Percentiles rank a stretch among this genome's conserved stretches.
phyloP scores from a whole-genome alignment of 768 basidiomycete species.

The Termitomyces sp. region DNA sequence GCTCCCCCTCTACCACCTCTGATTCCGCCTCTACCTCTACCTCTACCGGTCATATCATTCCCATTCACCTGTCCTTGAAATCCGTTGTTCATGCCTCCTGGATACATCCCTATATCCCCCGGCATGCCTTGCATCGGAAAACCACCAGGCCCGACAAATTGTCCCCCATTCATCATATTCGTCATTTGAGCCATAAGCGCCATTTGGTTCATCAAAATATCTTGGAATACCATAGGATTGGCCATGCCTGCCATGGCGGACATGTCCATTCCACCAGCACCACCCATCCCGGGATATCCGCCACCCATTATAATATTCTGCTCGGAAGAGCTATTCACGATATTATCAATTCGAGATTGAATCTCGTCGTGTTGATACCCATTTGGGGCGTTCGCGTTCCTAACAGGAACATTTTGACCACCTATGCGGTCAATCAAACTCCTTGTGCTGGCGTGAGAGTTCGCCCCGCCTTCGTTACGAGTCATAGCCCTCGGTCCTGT shows the following conservation, averaged over 20 bases:
- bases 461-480: slow-evolving; percentile 28
- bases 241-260: slow-evolving; percentile 49
- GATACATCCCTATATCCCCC: slow-evolving; percentile 48
- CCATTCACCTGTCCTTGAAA: slow-evolving; percentile 29
- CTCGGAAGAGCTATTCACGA: slow-evolving; percentile 52
- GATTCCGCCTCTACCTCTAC: slow-evolving; percentile 38
- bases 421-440: slow-evolving; percentile 85
- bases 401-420: slow-evolving; percentile 36
- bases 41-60: slow-evolving; percentile 24
- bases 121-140: slow-evolving; percentile 57
- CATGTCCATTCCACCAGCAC: slow-evolving; percentile 55
- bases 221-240: slow-evolving; percentile 74
- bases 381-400: slow-evolving; percentile 25
- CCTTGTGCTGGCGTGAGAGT: slow-evolving; percentile 31
- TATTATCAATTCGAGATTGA: slow-evolving; percentile 74
- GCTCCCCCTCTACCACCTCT: slow-evolving; percentile 39
- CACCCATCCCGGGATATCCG: slow-evolving; percentile 37
- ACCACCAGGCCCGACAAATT: slow-evolving; percentile 49
- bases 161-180: slow-evolving; percentile 65
- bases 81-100: slow-evolving; percentile 31
- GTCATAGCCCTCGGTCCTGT: slow-evolving; percentile 85
- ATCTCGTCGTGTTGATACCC: slow-evolving; percentile 58
- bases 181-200: slow-evolving; percentile 93
- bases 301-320: slow-evolving; percentile 52
- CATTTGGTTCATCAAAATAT: slow-evolving; percentile 91